These are phyloP conservation scores for Pythium graminicola DNA, from an alignment of 352 stramenopile species.

Conservation along the genomic window DNA sequence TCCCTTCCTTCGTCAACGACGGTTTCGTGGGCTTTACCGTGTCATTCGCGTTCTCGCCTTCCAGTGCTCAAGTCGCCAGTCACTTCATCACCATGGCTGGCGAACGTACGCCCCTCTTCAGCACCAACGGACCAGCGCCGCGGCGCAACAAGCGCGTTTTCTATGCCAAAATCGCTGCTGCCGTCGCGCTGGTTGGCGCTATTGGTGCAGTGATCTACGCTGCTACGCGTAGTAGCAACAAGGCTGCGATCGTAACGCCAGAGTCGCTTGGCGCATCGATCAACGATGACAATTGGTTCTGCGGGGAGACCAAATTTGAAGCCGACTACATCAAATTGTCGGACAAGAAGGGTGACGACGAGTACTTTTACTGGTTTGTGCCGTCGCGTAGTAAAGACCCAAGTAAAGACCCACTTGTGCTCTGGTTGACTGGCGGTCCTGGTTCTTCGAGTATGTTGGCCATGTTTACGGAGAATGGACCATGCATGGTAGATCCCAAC, in stretches of 20 bases:
- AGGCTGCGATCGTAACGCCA: neutral
- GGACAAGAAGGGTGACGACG: conserved; percentile 35
- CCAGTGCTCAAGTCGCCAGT: neutral
- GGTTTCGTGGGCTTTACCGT: no score
- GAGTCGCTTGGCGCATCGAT: conserved; percentile 4
- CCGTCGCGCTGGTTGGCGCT: conserved; percentile 5
- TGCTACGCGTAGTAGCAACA: neutral
- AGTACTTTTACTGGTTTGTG: conserved; percentile 88
- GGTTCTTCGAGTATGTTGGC: conserved; percentile 77
- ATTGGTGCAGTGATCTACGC: conserved; percentile 9
- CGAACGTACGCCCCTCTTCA: conserved; percentile 20
- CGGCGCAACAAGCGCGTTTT: conserved; percentile 12
- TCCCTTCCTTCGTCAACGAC: neutral
- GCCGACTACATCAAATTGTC: conserved; percentile 41
- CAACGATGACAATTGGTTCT: conserved; percentile 27
- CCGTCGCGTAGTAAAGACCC: conserved; percentile 36
- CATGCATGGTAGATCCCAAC: conserved; percentile 33
- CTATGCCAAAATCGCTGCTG: conserved; percentile 19
- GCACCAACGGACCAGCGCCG: conserved; percentile 2
- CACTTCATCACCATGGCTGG: conserved; percentile 5
- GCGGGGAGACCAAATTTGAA: conserved; percentile 31
- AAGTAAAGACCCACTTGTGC: conserved; percentile 39
- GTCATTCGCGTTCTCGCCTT: neutral
- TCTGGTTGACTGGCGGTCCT: conserved; percentile 80
- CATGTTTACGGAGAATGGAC: conserved; percentile 70